Conservation (phyloP, 306 rosid species). For the Castanea sativa region DNA sequence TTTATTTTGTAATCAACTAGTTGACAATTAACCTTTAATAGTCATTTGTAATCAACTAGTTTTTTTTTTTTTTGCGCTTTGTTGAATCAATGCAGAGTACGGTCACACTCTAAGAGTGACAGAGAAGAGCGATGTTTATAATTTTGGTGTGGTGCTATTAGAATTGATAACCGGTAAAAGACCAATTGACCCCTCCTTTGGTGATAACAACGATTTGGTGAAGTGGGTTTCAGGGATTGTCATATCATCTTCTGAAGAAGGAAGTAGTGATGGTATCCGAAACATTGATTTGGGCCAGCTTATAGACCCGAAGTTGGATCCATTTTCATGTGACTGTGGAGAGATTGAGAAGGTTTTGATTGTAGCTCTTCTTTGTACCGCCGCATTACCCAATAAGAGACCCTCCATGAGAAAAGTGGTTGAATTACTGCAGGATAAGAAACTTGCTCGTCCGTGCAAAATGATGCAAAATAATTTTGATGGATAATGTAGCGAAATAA, state of each 20-base stretch:
- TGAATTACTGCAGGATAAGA: slow-evolving; percentile 59
- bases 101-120: slow-evolving; percentile 68
- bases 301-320: slow-evolving; percentile 57
- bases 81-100: slow-evolving; percentile 34
- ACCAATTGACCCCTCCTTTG: slow-evolving; percentile 70
- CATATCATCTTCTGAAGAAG: slow-evolving; percentile 23
- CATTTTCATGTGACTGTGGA: slow-evolving; percentile 31
- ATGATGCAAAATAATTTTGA: not conserved
- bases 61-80: not conserved
- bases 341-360: slow-evolving; percentile 59
- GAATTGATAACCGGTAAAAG: slow-evolving; percentile 72
- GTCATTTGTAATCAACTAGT: not conserved
- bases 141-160: slow-evolving; percentile 76
- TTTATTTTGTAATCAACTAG: not conserved
- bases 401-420: slow-evolving; percentile 85
- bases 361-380: slow-evolving; percentile 72
- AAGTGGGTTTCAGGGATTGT: slow-evolving; percentile 66
- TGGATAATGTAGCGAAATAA: too few species aligned
- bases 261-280: not conserved
- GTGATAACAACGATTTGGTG: slow-evolving; percentile 69
- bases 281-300: slow-evolving; percentile 27
- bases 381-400: slow-evolving; percentile 59
- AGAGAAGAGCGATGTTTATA: slow-evolving; percentile 82
- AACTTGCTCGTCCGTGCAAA: slow-evolving; percentile 27
- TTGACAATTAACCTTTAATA: too few species aligned